A percentile compares a stretch with the other conserved stretches of the same genome.
Conservation (phyloP, 2,329 filamentous ascomycete species). For the Zymoseptoria crescenta region DNA sequence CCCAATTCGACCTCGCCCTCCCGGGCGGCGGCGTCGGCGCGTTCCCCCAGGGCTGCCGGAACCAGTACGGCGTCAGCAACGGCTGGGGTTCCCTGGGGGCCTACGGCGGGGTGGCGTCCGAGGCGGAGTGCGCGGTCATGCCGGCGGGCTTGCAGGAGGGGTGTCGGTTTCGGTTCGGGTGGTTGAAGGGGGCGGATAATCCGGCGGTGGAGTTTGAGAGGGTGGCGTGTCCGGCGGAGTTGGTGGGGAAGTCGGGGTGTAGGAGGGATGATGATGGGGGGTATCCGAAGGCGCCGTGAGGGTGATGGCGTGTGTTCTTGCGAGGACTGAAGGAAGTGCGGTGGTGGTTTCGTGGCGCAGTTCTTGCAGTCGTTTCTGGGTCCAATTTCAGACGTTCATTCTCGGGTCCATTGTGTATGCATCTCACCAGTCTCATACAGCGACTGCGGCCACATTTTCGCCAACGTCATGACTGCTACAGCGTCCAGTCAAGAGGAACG, state of each 20-base stretch:
- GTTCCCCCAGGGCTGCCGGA: conserved; percentile 20
- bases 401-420: too few species aligned
- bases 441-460: too few species aligned
- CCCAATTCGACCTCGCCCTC: conserved; percentile 52
- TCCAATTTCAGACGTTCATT: too few species aligned
- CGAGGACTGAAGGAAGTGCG: too few species aligned
- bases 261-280: not conserved
- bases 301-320: too few species aligned
- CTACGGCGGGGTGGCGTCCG: conserved; percentile 29
- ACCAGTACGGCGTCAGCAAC: conserved; percentile 35
- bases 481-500: too few species aligned
- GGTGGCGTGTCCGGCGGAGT: conserved; percentile 47
- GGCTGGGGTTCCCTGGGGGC: conserved; percentile 28
- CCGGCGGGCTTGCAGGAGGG: conserved; percentile 48
- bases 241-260: conserved; percentile 42
- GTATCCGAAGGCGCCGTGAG: not conserved
- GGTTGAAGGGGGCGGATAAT: conserved; percentile 44
- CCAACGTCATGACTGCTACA: too few species aligned
- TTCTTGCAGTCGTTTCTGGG: too few species aligned
- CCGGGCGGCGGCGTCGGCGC: conserved; percentile 49
- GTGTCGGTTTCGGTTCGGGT: conserved; percentile 57
- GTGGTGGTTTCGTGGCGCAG: too few species aligned
- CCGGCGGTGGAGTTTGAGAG: conserved; percentile 45
- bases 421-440: too few species aligned
- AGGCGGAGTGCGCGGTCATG: conserved; percentile 50